Conservation (phyloP, 2,329 filamentous ascomycete genomes). For the Penicillium sp. region DNA sequence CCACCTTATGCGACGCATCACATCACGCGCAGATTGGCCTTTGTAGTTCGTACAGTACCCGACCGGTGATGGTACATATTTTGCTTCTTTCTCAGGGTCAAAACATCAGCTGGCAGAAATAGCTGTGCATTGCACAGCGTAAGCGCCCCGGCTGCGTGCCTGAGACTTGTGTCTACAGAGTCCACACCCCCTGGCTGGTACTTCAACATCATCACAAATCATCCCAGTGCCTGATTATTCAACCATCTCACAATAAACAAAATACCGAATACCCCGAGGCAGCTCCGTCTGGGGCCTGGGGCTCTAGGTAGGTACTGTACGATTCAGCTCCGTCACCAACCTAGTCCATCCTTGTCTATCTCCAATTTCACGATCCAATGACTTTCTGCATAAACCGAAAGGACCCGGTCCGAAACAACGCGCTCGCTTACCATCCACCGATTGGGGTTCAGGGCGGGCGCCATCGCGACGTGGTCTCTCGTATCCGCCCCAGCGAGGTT, state of each 20-base stretch:
- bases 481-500: slow-evolving; percentile 14
- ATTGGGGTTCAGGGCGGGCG: slow-evolving; percentile 12
- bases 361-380: not conserved
- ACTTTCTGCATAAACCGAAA: not conserved
- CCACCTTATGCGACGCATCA: not conserved
- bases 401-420: slow-evolving; percentile 11
- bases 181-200: not conserved
- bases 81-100: not conserved
- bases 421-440: slow-evolving; percentile 25
- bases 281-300: not conserved
- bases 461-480: slow-evolving; percentile 18
- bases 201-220: not conserved
- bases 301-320: too few species aligned
- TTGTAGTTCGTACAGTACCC: not conserved
- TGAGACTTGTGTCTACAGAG: not conserved
- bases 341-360: too few species aligned
- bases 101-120: too few species aligned
- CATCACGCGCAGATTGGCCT: not conserved
- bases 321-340: not conserved
- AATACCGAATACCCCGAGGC: not conserved
- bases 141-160: not conserved
- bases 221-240: too few species aligned
- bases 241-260: not conserved
- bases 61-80: not conserved
- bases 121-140: not conserved